Base-by-base conservation (phyloP, 225 moss, liverwort and hornwort species). In the Neckera pumila region DNA sequence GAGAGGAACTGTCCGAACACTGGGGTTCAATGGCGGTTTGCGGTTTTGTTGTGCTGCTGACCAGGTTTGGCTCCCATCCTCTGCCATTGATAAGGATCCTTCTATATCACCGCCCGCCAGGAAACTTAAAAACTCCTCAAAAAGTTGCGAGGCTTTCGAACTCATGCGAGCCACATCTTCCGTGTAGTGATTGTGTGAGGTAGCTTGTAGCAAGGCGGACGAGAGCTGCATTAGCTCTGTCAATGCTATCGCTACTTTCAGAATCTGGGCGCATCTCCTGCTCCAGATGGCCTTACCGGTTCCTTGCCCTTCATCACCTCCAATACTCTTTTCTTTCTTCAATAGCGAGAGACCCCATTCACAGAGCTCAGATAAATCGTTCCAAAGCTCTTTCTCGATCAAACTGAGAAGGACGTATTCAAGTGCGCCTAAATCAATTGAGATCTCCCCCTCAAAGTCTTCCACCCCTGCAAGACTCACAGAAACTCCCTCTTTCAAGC, bases 371-470 rank as follows among this genome's bases (percentile, higher is more conserved):
- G 93, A 90, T 31, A 99, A 85, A 85, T 91, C 91, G 72, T 36
- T 91, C 99, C 99, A 99, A 38, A 89, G 81, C 84, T 97, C 99
- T 92, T 91, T 95, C 89, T 97, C 96, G 54, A 99, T 94, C 81
- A 99, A 88, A 86, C 79, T 91, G 43, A 96, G 92, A 70, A 96
- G 84, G 60, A 91, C 90, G 81, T 96, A 96, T 74, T 97, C 96
- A 74, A 99, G 82, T 78, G 95, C 91, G 72, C 92, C 93, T 87
- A 92, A 85, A 86, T 89, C 95, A 33, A 94, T 92, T 72, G 91
- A 80, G 34, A 74, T 85, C 83, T 88, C 91, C 58, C 78, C 87
- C 36, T 94, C 91, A n/a, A 63, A 43, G 36, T 88, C 90, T 79
- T 81, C 90, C 23, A 88, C 56, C 85, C 77, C 58, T 88, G 92